Evolutionary conservation across 164 flowering plant species (phyloP).

Genomic region (Paratinospora sagittata): DNA sequence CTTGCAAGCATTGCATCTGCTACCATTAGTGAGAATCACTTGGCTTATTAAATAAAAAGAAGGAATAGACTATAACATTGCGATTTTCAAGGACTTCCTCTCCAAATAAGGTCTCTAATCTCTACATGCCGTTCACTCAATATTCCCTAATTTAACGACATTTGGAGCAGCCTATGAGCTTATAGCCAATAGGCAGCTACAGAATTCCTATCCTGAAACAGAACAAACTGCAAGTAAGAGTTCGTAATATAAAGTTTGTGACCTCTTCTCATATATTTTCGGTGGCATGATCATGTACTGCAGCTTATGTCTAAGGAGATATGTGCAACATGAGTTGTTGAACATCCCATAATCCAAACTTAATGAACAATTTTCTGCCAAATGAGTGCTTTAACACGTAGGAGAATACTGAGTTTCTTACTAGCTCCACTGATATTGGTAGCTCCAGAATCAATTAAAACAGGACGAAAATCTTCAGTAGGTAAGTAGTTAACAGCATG

Average conservation of each 20-base stretch:
- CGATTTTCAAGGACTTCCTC: not conserved
- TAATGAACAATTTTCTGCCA: not conserved
- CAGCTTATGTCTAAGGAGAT: no score
- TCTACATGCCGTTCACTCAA: not conserved
- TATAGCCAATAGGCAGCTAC: not conserved
- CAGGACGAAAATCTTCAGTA: conserved; percentile 46
- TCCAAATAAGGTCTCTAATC: not conserved
- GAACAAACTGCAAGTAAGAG: no score
- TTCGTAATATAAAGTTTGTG: no score
- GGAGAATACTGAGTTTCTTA: conserved; percentile 12
- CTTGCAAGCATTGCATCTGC: conserved; percentile 46
- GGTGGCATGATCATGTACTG: no score
- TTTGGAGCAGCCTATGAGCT: not conserved
- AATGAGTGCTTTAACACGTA: not conserved
- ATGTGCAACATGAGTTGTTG: no score
- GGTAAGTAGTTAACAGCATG: conserved; percentile 71
- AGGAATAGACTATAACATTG: not conserved
- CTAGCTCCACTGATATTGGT: conserved; percentile 21
- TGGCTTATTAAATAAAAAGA: not conserved
- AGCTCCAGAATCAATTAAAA: conserved; percentile 22
- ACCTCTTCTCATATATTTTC: no score
- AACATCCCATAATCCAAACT: not conserved
- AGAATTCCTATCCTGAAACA: not conserved
- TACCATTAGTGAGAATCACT: conserved; percentile 8
- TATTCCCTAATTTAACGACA: not conserved